phyloP scores from a whole-genome alignment of 2,329 filamentous ascomycete species.

The Sordariomycetes sp. region DNA sequence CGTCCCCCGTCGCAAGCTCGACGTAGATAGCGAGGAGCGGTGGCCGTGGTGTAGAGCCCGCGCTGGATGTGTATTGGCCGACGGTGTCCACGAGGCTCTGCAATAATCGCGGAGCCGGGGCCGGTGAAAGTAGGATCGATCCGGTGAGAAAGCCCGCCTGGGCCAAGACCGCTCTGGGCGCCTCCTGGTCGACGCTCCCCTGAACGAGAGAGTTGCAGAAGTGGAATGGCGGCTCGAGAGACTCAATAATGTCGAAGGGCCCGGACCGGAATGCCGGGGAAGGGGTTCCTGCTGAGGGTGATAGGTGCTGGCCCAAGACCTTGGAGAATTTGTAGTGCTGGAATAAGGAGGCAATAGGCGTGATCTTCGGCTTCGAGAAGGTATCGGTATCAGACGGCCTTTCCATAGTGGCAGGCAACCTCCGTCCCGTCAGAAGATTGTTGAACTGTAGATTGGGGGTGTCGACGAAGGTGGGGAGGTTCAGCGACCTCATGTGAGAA shows the following conservation, averaged over 20 bases:
- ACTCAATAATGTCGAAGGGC: slow-evolving; percentile 4
- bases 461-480: slow-evolving; percentile 31
- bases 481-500: slow-evolving; percentile 28
- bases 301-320: slow-evolving; percentile 2
- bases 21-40: slow-evolving; percentile 21
- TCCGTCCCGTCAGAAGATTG: background rate
- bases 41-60: slow-evolving; percentile 20
- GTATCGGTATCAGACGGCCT: background rate
- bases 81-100: slow-evolving; percentile 21
- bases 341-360: background rate
- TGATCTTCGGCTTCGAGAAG: background rate
- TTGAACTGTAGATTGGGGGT: slow-evolving; percentile 27
- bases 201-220: slow-evolving; percentile 5
- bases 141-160: slow-evolving; percentile 1
- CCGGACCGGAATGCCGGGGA: slow-evolving; percentile 6
- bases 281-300: slow-evolving; percentile 10
- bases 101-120: background rate
- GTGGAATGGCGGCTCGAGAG: slow-evolving; percentile 5
- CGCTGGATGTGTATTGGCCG: slow-evolving; percentile 18
- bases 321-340: slow-evolving; percentile 3
- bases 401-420: background rate
- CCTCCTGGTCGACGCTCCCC: background rate
- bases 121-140: background rate
- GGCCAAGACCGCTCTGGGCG: background rate
- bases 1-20: slow-evolving; percentile 19